Evolutionary conservation across 31 red algal species (phyloP).

Genomic region (Pterothamnion heteromorphum): DNA sequence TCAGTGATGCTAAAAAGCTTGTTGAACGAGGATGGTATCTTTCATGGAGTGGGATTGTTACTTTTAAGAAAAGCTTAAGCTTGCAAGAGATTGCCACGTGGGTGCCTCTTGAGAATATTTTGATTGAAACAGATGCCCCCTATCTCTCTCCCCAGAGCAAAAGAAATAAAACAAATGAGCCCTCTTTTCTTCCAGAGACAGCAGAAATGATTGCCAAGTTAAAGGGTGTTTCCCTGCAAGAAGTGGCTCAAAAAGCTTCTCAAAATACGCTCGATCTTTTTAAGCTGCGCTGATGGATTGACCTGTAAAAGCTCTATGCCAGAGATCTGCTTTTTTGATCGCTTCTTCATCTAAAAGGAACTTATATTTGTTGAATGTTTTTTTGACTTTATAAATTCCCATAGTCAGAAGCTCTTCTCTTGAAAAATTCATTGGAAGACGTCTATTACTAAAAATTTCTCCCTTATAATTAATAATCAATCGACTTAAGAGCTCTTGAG

Average conservation of each 20-base stretch:
- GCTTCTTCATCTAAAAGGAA: too few species aligned
- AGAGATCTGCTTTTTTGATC: neutral
- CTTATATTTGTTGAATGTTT: too few species aligned
- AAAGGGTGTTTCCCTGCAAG: constrained; percentile 15
- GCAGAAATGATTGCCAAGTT: constrained; percentile 19
- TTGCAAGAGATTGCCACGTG: neutral
- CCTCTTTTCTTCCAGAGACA: neutral
- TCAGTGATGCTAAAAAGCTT: neutral
- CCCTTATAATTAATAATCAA: too few species aligned
- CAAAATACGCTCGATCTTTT: constrained; percentile 8
- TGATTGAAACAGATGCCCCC: constrained; percentile 46
- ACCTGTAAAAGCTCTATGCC: neutral
- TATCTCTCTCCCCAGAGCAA: constrained; percentile 25
- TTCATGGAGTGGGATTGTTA: neutral
- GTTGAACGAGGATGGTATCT: constrained; percentile 9
- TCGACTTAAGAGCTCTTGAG: too few species aligned
- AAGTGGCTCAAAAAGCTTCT: neutral
- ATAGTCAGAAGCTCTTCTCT: too few species aligned
- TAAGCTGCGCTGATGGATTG: neutral
- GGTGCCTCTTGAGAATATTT: neutral
- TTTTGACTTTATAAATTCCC: too few species aligned
- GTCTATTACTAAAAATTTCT: too few species aligned
- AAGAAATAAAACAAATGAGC: constrained; percentile 25
- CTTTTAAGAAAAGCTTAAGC: neutral
- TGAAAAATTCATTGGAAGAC: too few species aligned